Percentiles rank a stretch among this genome's conserved stretches.
Conservation (phyloP, 140 eudicot species). For the Ambrosia hybrid region DNA sequence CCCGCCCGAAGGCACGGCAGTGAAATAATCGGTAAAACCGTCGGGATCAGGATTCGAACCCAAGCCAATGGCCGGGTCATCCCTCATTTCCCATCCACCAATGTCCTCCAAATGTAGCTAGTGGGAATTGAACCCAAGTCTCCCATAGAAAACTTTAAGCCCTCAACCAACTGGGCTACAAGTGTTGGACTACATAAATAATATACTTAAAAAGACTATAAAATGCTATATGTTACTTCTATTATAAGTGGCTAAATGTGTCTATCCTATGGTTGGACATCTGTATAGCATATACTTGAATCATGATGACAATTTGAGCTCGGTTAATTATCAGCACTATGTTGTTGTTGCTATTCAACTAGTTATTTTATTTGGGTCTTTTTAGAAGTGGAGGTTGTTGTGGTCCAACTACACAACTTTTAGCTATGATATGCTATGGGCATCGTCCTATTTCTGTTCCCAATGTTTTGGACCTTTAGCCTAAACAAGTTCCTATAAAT, state of each 20-base stretch:
- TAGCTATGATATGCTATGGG: constrained; percentile 19
- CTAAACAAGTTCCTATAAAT: constrained; percentile 18
- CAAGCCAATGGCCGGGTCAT: too few species aligned
- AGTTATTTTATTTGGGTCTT: neutral
- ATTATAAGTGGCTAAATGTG: neutral
- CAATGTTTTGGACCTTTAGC: constrained; percentile 32
- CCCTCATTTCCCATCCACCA: too few species aligned
- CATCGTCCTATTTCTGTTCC: constrained; percentile 16
- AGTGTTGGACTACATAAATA: too few species aligned
- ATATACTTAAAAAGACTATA: too few species aligned
- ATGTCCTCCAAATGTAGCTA: too few species aligned
- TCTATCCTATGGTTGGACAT: constrained; percentile 19
- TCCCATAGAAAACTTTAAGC: too few species aligned
- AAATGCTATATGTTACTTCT: neutral
- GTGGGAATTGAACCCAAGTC: too few species aligned
- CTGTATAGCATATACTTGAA: constrained; percentile 17
- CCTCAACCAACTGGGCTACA: too few species aligned
- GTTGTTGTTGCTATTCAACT: constrained; percentile 12
- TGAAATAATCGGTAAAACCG: too few species aligned
- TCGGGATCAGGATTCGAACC: too few species aligned
- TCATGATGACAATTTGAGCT: constrained; percentile 21
- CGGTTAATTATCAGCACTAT: constrained; percentile 17
- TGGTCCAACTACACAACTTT: constrained; percentile 29
- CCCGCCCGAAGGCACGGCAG: too few species aligned
- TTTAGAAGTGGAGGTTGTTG: constrained; percentile 26